These are phyloP conservation scores for Conticribra weissflogii DNA, from an alignment of 108 stramenopile species.

Conservation along the genomic window DNA sequence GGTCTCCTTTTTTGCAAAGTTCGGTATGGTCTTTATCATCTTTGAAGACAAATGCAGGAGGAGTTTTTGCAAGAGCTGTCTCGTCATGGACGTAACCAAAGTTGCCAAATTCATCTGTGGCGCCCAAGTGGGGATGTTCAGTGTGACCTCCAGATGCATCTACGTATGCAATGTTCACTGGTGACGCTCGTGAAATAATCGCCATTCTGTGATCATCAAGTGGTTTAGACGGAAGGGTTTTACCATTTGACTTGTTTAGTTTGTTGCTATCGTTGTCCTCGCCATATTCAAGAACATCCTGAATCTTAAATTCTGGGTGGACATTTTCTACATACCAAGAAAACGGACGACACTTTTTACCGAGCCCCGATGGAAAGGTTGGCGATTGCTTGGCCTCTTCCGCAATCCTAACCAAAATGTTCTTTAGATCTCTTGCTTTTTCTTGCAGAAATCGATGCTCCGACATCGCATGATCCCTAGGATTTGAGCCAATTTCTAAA, in stretches of 20 bases:
- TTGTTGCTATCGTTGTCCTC: constrained; percentile 1
- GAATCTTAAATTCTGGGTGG: constrained; percentile 44
- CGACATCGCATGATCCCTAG: constrained; percentile 21
- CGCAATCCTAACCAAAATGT: constrained; percentile 50
- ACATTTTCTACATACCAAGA: constrained; percentile 71
- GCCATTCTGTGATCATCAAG: constrained; percentile 57
- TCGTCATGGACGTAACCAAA: constrained; percentile 88
- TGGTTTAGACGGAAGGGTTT: constrained; percentile 65
- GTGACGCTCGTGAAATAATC: constrained; percentile 67
- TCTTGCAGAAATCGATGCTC: constrained; percentile 23
- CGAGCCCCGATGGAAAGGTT: constrained; percentile 53
- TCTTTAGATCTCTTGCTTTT: constrained; percentile 18
- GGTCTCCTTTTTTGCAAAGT: constrained; percentile 56
- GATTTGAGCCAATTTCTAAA: not conserved
- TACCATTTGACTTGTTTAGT: constrained; percentile 25
- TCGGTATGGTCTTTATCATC: constrained; percentile 33
- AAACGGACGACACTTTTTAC: constrained; percentile 73
- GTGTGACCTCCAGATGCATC: constrained; percentile 65
- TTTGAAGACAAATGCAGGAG: constrained; percentile 61
- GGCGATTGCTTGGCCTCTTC: constrained; percentile 47
- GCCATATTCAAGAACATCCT: constrained; percentile 34
- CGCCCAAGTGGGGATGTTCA: constrained; percentile 83
- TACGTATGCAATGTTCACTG: constrained; percentile 65
- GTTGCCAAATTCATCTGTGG: constrained; percentile 72
- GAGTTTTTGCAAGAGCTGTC: constrained; percentile 67